These are phyloP conservation scores for Penicillium sp. DNA, from an alignment of 2,329 filamentous ascomycete genomes.

Conservation along the genomic window DNA sequence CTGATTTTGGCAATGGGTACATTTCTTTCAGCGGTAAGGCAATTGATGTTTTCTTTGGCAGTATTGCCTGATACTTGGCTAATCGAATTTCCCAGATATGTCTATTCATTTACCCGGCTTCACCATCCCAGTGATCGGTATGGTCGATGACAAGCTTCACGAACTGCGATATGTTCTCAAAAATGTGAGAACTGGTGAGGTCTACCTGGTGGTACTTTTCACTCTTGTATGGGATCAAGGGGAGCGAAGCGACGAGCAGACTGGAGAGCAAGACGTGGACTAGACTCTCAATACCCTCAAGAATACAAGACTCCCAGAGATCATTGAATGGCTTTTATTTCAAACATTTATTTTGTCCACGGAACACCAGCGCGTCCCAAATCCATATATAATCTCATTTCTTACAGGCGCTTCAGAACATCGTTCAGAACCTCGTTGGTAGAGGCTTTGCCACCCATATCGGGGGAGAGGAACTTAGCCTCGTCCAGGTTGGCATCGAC, in stretches of 20 bases:
- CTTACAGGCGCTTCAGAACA: constrained; percentile 78
- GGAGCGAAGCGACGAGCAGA: constrained; percentile 20
- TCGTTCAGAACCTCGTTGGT: constrained; percentile 88
- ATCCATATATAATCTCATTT: constrained; percentile 22
- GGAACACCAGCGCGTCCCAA: constrained; percentile 5
- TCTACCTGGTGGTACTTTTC: constrained; percentile 82
- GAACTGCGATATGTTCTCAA: constrained; percentile 90
- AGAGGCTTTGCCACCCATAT: constrained; percentile 83
- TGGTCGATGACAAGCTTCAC: constrained; percentile 71
- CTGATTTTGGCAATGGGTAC: constrained; percentile 89
- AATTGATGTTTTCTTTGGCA: background rate
- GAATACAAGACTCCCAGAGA: background rate
- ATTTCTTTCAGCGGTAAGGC: constrained; percentile 75
- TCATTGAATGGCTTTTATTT: constrained; percentile 6
- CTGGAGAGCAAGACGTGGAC: background rate
- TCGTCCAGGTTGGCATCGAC: constrained; percentile 90
- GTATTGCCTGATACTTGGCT: constrained; percentile 1
- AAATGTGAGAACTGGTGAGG: constrained; percentile 71
- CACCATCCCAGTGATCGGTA: constrained; percentile 39
- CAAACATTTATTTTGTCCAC: constrained; percentile 7
- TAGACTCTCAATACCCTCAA: background rate
- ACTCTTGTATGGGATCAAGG: constrained; percentile 62
- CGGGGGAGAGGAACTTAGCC: constrained; percentile 80
- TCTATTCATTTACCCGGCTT: constrained; percentile 45
- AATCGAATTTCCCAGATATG: constrained; percentile 34